Evolutionary conservation across 2,329 filamentous ascomycete genomes (phyloP), one percentile per base, ranked within the genome.

Genomic region (Nigrospora oryzae): DNA sequence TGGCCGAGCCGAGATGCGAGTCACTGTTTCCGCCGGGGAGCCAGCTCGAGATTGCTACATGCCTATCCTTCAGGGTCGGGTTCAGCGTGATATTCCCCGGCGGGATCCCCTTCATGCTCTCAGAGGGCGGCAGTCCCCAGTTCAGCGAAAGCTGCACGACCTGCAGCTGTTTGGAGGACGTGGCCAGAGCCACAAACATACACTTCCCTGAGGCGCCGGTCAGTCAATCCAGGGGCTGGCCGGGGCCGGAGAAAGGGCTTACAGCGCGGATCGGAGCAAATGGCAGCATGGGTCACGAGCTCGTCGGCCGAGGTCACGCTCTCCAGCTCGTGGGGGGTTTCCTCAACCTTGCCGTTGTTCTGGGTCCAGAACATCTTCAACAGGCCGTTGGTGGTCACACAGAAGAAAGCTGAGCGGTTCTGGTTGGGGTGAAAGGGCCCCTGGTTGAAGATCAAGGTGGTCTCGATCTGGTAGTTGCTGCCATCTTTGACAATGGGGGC

Each of bases 301-400:
- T 89, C 84, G 50, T 89, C 81, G 0, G 84, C 81, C 32, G 81
- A 81, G 28, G 80, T 74, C 46, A 88, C 74, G 49, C 81, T 83
- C 58, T 90, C 86, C 33, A 95, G 65, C 50, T 91, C 85, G n/a
- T 83, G 69, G 3, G 76, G 77, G 0, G 80, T 77, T 57, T 94
- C 86, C 48, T 83, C 78, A 66, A 88, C 83, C 53, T 79, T 79
- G 45, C 73, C 77, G 60, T 82, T 88, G 37, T 79, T 81, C 51
- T 90, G 86, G 36, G 86, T 79, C 67, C 84, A 95, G 40, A 90
- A 74, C 56, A 96, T 71, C 55, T 83, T 84, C 44, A 96, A 70
- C 40, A 79, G 67, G 8, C 87, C 88, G 53, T 81, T 81, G 38
- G 82, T 77, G 30, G 86, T 93, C 43, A 95, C 75, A 51, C 83